Percentiles rank a stretch among this genome's conserved stretches.
phyloP scores from a whole-genome alignment of 2,329 filamentous ascomycete genomes.

The Fusarium floridanum region DNA sequence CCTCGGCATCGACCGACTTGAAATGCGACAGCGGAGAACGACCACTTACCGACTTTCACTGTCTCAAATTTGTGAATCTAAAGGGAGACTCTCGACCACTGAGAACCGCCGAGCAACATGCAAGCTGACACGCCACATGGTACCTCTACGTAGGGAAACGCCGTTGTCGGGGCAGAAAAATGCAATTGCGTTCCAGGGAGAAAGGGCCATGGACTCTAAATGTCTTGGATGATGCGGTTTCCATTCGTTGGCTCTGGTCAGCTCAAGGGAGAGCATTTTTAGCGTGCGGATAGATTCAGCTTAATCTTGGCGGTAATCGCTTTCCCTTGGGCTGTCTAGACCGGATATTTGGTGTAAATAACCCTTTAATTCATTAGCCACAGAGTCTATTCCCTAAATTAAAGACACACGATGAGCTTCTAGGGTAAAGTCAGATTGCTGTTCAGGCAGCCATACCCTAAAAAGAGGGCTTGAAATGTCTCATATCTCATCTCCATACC shows the following conservation, averaged over 20 bases:
- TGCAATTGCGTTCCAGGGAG: constrained; percentile 1
- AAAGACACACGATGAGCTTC: neutral
- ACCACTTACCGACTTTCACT: neutral
- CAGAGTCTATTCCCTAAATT: neutral
- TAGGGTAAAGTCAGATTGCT: neutral
- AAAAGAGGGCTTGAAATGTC: neutral
- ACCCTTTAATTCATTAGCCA: neutral
- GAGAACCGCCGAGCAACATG: neutral
- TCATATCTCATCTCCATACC: neutral
- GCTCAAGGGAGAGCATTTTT: neutral
- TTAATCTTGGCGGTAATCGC: neutral
- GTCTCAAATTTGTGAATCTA: neutral
- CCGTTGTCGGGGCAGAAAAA: neutral
- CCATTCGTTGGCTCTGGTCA: neutral
- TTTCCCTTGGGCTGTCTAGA: neutral
- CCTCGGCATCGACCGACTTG: neutral
- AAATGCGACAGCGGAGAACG: neutral
- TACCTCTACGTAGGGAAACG: neutral
- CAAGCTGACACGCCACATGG: constrained; percentile 1
- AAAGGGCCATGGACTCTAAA: accelerated
- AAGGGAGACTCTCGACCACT: neutral
- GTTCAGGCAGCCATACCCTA: neutral
- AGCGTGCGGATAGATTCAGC: neutral
- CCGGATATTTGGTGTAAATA: neutral
- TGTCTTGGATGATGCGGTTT: neutral